phyloP scores from a whole-genome alignment of 352 stramenopile genomes.

The Globisporangium acanthophoron region DNA sequence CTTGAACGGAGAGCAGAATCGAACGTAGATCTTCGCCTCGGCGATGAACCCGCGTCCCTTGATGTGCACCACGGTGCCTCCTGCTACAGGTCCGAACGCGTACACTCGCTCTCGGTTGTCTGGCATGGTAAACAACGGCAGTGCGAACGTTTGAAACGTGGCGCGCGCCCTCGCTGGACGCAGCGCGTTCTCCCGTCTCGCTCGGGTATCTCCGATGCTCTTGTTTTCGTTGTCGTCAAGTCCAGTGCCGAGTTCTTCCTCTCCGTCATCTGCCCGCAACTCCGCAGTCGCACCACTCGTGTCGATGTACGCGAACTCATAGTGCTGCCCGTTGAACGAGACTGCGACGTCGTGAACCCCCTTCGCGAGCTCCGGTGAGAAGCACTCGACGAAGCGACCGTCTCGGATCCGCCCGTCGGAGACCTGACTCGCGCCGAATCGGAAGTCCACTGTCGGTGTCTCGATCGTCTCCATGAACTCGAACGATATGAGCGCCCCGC shows the following conservation, averaged over 20 bases:
- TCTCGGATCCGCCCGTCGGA: conserved; percentile 31
- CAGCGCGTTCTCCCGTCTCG: neutral
- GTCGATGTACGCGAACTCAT: conserved; percentile 24
- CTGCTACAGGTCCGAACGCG: conserved; percentile 40
- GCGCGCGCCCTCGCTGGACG: conserved; percentile 6
- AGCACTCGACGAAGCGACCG: conserved; percentile 52
- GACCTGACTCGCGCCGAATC: conserved; percentile 35
- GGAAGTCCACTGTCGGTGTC: conserved; percentile 53
- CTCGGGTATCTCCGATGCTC: neutral
- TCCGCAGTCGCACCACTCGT: neutral
- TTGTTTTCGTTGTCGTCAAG: neutral
- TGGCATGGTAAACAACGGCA: conserved; percentile 54
- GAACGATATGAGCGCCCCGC: conserved; percentile 57
- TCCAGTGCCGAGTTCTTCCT: neutral
- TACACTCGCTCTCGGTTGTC: conserved; percentile 34
- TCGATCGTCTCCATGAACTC: conserved; percentile 54
- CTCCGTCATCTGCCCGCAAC: neutral
- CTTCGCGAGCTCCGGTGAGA: conserved; percentile 41
- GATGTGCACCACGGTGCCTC: conserved; percentile 42
- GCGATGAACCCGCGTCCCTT: conserved; percentile 55
- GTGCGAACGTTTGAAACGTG: conserved; percentile 44
- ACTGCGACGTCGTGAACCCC: conserved; percentile 41
- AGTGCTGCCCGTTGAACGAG: conserved; percentile 71
- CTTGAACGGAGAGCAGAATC: conserved; percentile 39
- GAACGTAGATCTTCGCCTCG: conserved; percentile 59